A percentile compares a stretch with the other conserved stretches of the same genome.
Evolutionary conservation across 2,329 filamentous ascomycete genomes (phyloP).

Genomic region (Xylariaceae sp.): DNA sequence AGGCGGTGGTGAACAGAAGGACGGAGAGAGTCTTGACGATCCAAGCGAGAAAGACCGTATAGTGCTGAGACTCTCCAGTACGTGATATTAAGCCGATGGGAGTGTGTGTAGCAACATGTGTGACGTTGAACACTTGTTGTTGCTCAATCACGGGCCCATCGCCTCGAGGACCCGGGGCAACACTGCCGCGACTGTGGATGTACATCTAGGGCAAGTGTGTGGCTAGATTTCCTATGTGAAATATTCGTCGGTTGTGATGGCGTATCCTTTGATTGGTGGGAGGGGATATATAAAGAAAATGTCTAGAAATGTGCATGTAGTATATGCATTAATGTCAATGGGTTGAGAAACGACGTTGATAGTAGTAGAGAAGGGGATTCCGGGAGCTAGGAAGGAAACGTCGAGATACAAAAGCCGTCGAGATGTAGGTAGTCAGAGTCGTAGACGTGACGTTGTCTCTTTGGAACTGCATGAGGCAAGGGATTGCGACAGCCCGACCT

Average conservation of each 20-base stretch:
- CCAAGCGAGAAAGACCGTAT: slow-evolving; percentile 4
- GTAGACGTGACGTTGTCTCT: not conserved
- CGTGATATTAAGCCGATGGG: slow-evolving; percentile 2
- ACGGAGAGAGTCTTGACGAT: slow-evolving; percentile 1
- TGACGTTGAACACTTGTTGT: slow-evolving; percentile 1
- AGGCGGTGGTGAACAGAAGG: not conserved
- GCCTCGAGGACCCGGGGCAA: slow-evolving; percentile 9
- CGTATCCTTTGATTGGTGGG: slow-evolving; percentile 9
- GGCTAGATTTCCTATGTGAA: not conserved
- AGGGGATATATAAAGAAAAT: not conserved
- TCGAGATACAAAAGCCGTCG: not conserved
- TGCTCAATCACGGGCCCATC: slow-evolving; percentile 8
- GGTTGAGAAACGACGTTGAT: not conserved
- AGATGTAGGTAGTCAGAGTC: not conserved
- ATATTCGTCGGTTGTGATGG: not conserved
- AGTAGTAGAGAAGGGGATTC: not conserved
- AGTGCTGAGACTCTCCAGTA: not conserved
- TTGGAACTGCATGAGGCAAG: slow-evolving; percentile 2
- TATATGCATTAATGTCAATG: not conserved
- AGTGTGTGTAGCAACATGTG: slow-evolving; percentile 5
- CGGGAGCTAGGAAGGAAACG: not conserved
- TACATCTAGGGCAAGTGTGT: slow-evolving; percentile 18
- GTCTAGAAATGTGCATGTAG: slow-evolving; percentile 6
- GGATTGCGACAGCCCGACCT: not conserved
- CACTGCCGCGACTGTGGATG: slow-evolving; percentile 7